A percentile compares a stretch with the other conserved stretches of the same genome.
phyloP scores from a whole-genome alignment of 306 rosid species.

The Vigna unguiculata region DNA sequence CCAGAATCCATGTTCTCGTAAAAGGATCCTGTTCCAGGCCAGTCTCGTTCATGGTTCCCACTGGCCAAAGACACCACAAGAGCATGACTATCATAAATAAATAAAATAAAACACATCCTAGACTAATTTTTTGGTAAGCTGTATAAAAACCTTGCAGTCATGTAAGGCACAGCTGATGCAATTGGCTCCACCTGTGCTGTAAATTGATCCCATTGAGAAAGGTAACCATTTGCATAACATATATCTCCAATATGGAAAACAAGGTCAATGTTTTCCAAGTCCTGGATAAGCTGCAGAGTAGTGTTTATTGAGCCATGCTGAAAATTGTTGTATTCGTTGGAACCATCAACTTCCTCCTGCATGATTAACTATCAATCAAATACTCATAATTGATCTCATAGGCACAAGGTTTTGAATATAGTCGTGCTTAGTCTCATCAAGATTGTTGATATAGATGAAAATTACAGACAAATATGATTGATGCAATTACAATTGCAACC shows the following conservation, averaged over 20 bases:
- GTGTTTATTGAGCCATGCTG: conserved; percentile 85
- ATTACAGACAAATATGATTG: neutral
- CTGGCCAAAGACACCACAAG: conserved; percentile 46
- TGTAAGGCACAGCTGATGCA: conserved; percentile 82
- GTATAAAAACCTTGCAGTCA: conserved; percentile 79
- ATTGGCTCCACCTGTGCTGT: conserved; percentile 91
- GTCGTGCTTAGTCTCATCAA: neutral
- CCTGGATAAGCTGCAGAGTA: conserved; percentile 70
- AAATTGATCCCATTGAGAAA: conserved; percentile 96
- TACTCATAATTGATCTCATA: conserved; percentile 13
- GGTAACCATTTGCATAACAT: conserved; percentile 85
- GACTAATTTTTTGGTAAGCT: conserved; percentile 15
- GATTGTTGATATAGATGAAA: neutral
- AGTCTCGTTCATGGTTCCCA: conserved; percentile 96
- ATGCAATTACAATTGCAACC: neutral
- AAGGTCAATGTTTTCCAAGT: conserved; percentile 72
- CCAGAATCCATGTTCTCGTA: conserved; percentile 82
- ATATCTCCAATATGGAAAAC: conserved; percentile 94
- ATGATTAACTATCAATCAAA: conserved; percentile 27
- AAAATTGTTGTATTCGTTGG: conserved; percentile 87
- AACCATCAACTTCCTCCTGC: conserved; percentile 93
- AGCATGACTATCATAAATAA: neutral
- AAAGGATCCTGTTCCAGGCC: conserved; percentile 91
- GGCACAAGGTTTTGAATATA: neutral
- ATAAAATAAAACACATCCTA: neutral